phyloP scores from a whole-genome alignment of 1,139 yeast species.

The Eremothecium coryli region DNA sequence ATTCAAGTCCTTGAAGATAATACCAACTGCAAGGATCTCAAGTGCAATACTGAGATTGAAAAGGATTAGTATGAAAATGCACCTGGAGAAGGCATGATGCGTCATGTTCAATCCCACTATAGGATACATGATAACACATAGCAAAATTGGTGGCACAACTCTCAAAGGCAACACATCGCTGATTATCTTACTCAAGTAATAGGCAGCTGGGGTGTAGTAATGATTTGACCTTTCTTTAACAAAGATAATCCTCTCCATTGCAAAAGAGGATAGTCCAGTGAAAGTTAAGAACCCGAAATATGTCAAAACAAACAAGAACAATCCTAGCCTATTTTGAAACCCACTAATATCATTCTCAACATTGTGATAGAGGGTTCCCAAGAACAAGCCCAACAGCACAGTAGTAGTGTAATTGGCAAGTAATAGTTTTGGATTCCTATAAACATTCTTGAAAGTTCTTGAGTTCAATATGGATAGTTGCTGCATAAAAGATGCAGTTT shows the following conservation, averaged over 20 bases:
- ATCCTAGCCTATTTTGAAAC: constrained; percentile 87
- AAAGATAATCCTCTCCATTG: constrained; percentile 79
- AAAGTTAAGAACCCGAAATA: constrained; percentile 89
- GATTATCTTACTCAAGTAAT: constrained; percentile 72
- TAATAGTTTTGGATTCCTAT: constrained; percentile 80
- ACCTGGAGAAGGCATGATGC: constrained; percentile 65
- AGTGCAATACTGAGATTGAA: constrained; percentile 83
- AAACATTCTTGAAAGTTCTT: constrained; percentile 83
- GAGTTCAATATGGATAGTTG: constrained; percentile 68
- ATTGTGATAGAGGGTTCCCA: constrained; percentile 78
- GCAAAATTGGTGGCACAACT: constrained; percentile 77
- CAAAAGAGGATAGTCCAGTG: constrained; percentile 83
- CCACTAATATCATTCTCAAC: constrained; percentile 87
- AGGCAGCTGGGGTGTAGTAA: constrained; percentile 79
- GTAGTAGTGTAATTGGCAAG: constrained; percentile 77
- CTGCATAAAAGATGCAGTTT: constrained; percentile 47
- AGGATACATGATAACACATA: constrained; percentile 84
- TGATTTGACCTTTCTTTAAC: constrained; percentile 90
- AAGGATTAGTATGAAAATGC: constrained; percentile 58
- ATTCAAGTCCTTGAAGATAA: constrained; percentile 79
- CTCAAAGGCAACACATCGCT: constrained; percentile 88
- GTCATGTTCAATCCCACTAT: constrained; percentile 79
- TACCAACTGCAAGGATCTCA: constrained; percentile 80
- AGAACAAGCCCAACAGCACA: constrained; percentile 64
- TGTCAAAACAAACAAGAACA: constrained; percentile 82